These are phyloP conservation scores for Teratosphaeria pseudoeucalypti DNA, from an alignment of 2,329 filamentous ascomycete species.

Conservation along the genomic window DNA sequence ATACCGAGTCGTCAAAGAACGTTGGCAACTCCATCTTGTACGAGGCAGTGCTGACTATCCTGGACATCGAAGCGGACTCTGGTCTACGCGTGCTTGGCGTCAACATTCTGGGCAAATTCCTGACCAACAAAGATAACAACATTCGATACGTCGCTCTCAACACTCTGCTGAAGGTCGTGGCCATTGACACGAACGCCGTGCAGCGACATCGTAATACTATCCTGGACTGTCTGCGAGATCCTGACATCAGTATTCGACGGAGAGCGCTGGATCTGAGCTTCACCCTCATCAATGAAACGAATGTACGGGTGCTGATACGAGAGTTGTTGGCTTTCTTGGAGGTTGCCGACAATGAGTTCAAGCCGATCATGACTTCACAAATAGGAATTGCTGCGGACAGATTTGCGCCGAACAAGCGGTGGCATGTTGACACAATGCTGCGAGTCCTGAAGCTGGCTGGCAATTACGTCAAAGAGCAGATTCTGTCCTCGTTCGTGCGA, in stretches of 20 bases:
- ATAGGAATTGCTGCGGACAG: slow-evolving; percentile 95
- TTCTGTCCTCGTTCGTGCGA: slow-evolving; percentile 90
- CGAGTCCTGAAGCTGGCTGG: slow-evolving; percentile 86
- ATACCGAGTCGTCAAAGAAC: slow-evolving; percentile 96
- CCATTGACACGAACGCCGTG: slow-evolving; percentile 93
- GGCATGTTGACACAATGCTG: slow-evolving; percentile 97
- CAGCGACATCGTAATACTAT: slow-evolving; percentile 97
- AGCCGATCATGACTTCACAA: slow-evolving; percentile 94
- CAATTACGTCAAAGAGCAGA: slow-evolving; percentile 96
- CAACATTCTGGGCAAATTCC: slow-evolving; percentile 95
- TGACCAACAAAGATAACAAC: slow-evolving; percentile 98
- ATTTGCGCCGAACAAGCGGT: slow-evolving; percentile 92
- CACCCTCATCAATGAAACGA: slow-evolving; percentile 93
- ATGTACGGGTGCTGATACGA: slow-evolving; percentile 84
- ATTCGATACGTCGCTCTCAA: slow-evolving; percentile 97
- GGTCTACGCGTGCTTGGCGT: slow-evolving; percentile 88
- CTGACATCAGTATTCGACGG: slow-evolving; percentile 93
- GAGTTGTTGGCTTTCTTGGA: slow-evolving; percentile 92
- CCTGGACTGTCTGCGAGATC: slow-evolving; percentile 86
- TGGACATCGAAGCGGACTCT: slow-evolving; percentile 96
- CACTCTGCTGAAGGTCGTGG: slow-evolving; percentile 94
- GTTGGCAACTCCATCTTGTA: slow-evolving; percentile 97
- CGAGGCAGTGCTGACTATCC: slow-evolving; percentile 90
- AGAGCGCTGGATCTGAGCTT: slow-evolving; percentile 96
- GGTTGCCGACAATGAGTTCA: slow-evolving; percentile 96